Evolutionary conservation across 129 eudicot genomes (phyloP), one percentile per base, ranked within the genome.

Genomic region (Artemisia argyi): DNA sequence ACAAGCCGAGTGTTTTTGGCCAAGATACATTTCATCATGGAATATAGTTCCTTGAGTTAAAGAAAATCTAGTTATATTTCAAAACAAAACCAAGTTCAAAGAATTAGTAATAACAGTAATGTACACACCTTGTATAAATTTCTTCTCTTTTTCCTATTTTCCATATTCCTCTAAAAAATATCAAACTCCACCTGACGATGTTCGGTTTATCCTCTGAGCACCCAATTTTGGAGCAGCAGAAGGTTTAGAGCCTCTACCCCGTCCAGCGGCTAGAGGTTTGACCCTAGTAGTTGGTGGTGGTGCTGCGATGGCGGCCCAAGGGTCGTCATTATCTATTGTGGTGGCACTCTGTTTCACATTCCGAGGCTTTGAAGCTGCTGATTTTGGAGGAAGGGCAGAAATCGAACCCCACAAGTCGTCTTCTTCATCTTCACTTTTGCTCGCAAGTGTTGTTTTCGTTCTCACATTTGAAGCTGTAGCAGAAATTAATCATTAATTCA

Each of bases 301-400:
- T 52, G 97, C 96, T 66, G 97, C 97, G 76, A 91, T 91, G 44
- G 97, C 86, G 1, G 87, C 96, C 97, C 97, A 91, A 4, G 91
- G 91, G 61, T 91, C 97, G 56, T 88, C 89, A 0, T 85, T 83
- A 48, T 84, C 88, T 11, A 58, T 53, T 5, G 76, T 9, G 72
- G 72, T 72, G 17, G 42, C 76, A 61, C 76, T 83, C 8, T 72
- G 8, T 73, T 81, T 84, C 17, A 83, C 24, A 71, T 28, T 86
- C 68, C 65, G 42, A 9, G 86, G 72, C 75, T 71, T 85, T 53
- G 86, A 78, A 62, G 83, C 58, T 7, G 39, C 67, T 76, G 44
- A 39, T 39, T 73, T 88, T 44, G 97, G 92, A 63, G 89, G 78
- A 67, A 90, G 83, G 66, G 84, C 93, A 50, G 93, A 83, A 67